Evolutionary conservation across 768 basidiomycete species (phyloP), one percentile per base, ranked within the genome.

Genomic region (Amanita inopinata): DNA sequence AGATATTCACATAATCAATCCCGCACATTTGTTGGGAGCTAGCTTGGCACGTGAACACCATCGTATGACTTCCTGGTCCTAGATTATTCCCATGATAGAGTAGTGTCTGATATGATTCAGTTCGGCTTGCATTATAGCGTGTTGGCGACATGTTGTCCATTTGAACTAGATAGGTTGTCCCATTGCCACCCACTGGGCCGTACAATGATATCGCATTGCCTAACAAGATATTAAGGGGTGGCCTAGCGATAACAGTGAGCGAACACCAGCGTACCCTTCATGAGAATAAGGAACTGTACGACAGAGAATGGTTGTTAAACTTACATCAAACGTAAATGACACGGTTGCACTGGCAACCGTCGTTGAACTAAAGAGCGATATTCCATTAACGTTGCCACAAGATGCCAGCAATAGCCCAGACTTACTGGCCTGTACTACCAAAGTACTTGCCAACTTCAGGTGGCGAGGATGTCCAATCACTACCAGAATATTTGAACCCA

Each of bases 21-120:
- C 24, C 43, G 30, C 43, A 44, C 15, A n/a, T 0, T 37, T 44
- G 43, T 19, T 30, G 25, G 12, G 15, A 20, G 10, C 17, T 5
- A 20, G 43, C 24, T 31, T 19, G 25, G 19, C 43, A 44, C 4
- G 18, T 28, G 24, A 44, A 44, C 18, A 34, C 30, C 34, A 44
- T 10, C 4, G 43, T 44, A 28, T 44, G 43, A 23, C 28, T 44
- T 18, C 43, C 43, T 14, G 34, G 20, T 9, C 43, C 43, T 25
- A 44, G 43, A n/a, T 44, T 44, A 24, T 44, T 44, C 8, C 24
- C 34, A 27, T 44, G 43, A 31, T 36, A 44, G 15, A 44, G 35
- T n/a, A 44, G 20, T 14, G 20, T 36, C 19, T 44, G 43, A 31
- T 24, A 44, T 10, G 15, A 5, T 11, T 23, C 14, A 7, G 27